These are phyloP conservation scores for Trichomonascus vanleenenianus DNA, from an alignment of 805 yeast genomes.

Conservation along the genomic window DNA sequence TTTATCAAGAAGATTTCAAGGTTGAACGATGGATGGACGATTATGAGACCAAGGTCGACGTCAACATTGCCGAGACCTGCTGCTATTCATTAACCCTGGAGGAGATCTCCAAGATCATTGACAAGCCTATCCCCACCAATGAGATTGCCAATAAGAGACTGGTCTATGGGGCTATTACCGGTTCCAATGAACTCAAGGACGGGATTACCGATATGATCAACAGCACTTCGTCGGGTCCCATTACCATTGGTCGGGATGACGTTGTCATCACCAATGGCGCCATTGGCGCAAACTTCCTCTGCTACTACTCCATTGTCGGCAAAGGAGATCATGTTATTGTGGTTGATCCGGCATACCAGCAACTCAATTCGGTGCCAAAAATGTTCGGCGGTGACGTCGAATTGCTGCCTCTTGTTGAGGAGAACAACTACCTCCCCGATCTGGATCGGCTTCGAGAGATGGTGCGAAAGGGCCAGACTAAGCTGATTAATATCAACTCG, in stretches of 20 bases:
- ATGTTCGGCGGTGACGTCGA: slow-evolving; percentile 40
- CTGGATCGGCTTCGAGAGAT: slow-evolving; percentile 27
- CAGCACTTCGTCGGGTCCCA: slow-evolving; percentile 15
- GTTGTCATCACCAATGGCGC: slow-evolving; percentile 48
- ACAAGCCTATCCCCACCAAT: slow-evolving; percentile 22
- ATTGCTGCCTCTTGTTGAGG: slow-evolving; percentile 28
- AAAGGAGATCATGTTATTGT: slow-evolving; percentile 42
- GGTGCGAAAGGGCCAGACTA: slow-evolving; percentile 32
- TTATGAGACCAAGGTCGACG: slow-evolving; percentile 34
- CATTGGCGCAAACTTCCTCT: slow-evolving; percentile 46
- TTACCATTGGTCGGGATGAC: slow-evolving; percentile 27
- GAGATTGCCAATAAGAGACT: slow-evolving; percentile 26
- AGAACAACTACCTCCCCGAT: slow-evolving; percentile 33
- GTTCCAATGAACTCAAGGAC: slow-evolving; percentile 34
- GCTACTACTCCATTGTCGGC: slow-evolving; percentile 37
- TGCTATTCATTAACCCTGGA: slow-evolving; percentile 37
- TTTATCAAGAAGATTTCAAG: slow-evolving; percentile 29
- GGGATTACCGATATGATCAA: slow-evolving; percentile 34
- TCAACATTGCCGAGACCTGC: slow-evolving; percentile 48
- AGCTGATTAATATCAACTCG: slow-evolving; percentile 38
- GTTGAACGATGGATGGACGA: slow-evolving; percentile 51
- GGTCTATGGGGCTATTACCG: slow-evolving; percentile 41
- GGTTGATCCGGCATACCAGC: slow-evolving; percentile 45
- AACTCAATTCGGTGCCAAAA: slow-evolving; percentile 39
- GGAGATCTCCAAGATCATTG: slow-evolving; percentile 31